Conservation (phyloP, 78 protist genomes). For the Tieghemostelium lacteum region DNA sequence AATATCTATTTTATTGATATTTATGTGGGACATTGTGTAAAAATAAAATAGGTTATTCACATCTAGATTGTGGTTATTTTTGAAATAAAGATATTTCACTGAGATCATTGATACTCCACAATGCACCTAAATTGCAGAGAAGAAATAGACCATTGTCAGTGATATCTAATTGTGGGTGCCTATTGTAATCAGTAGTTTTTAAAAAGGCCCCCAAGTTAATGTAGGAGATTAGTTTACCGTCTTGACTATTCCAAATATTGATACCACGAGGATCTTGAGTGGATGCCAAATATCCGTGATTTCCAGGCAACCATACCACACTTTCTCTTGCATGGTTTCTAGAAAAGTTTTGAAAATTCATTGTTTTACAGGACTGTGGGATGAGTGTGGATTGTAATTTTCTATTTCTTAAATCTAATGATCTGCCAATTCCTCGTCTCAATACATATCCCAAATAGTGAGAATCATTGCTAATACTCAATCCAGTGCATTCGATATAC, state of each 20-base stretch:
- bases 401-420: not conserved
- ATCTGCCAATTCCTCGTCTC: conserved; percentile 2
- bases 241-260: not conserved
- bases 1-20: too few relatives aligned
- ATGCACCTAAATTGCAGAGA: not conserved
- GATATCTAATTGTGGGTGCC: not conserved
- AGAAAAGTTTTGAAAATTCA: too few relatives aligned
- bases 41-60: too few relatives aligned
- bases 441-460: not conserved
- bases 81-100: conserved; percentile 34
- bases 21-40: too few relatives aligned
- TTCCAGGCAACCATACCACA: conserved; percentile 11
- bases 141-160: conserved; percentile 19
- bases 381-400: too few relatives aligned
- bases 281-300: not conserved
- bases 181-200: not conserved
- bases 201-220: not conserved
- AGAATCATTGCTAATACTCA: not conserved
- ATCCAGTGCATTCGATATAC: not conserved
- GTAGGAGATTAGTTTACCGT: not conserved
- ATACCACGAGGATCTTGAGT: not conserved
- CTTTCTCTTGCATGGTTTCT: too few relatives aligned
- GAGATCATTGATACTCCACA: not conserved
- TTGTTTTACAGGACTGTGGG: not conserved
- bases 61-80: too few relatives aligned